Conservation (phyloP, 148 eudicot genomes). For the Camellia granthamiana region DNA sequence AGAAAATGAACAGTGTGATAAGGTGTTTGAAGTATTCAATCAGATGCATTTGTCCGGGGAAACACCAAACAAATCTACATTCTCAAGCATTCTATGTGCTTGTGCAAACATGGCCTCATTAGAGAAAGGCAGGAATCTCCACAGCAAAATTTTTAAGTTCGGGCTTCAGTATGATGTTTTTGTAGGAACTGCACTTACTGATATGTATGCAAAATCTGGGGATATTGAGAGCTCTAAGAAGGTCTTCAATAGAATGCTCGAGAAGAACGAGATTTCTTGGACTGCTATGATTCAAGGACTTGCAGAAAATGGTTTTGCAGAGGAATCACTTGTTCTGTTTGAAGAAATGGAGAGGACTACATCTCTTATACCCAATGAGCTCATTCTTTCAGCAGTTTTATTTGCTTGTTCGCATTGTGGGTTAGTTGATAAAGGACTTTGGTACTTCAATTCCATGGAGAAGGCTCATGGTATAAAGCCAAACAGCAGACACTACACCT, state of each 20-base stretch:
- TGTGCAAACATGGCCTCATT: slow-evolving; percentile 46
- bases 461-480: slow-evolving; percentile 29
- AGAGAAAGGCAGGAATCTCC: slow-evolving; percentile 40
- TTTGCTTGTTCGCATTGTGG: slow-evolving; percentile 55
- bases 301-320: slow-evolving; percentile 50
- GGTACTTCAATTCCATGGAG: slow-evolving; percentile 40
- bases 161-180: slow-evolving; percentile 37
- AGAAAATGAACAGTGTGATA: slow-evolving; percentile 30
- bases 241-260: slow-evolving; percentile 27
- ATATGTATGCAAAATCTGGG: slow-evolving; percentile 50
- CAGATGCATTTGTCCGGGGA: slow-evolving; percentile 36
- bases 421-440: slow-evolving; percentile 41
- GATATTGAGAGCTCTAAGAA: slow-evolving; percentile 32
- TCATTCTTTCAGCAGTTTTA: slow-evolving; percentile 37
- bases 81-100: slow-evolving; percentile 38
- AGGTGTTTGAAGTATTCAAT: slow-evolving; percentile 34
- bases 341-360: slow-evolving; percentile 36
- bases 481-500: slow-evolving; percentile 35
- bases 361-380: slow-evolving; percentile 32
- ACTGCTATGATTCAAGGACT: slow-evolving; percentile 57
- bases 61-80: slow-evolving; percentile 31
- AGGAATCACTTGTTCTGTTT: slow-evolving; percentile 34
- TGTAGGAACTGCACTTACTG: slow-evolving; percentile 42
- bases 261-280: slow-evolving; percentile 45
- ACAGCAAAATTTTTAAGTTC: slow-evolving; percentile 39